Base-by-base conservation (phyloP, 306 rosid genomes). In the Medicago ruthenica region DNA sequence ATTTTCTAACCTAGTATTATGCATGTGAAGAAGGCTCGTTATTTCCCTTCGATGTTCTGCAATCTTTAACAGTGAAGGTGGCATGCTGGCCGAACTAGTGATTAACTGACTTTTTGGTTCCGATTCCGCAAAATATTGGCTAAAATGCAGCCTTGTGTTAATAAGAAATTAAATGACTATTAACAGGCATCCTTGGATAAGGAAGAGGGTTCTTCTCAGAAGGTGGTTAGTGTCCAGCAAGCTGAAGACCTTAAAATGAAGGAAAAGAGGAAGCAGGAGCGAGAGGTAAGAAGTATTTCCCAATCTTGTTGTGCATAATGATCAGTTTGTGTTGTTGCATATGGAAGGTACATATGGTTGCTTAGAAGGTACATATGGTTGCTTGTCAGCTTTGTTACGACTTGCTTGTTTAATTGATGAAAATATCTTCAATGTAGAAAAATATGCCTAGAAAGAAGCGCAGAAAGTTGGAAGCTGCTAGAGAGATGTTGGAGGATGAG, bases 401-500 rank as follows among this genome's bases (percentile, higher is more conserved):
- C 37, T 34, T 34, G 37, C 37, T 4, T 34, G 3, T 34, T 57
- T 59, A 62, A 36, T 70, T 51, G 1, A 83, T 63, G 55, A n/a
- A 66, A 45, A 5, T 34, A 34, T 79, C 13, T 71, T 24, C 44
- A 74, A 85, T 77, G 70, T 83, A 95, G 99, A 95, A 87, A 88
- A 51, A 90, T 77, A 67, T 95, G 80, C 99, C 99, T 0, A 84
- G 99, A 70, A 95, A 88, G 89, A 86, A 92, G 83, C 97, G 99
- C 27, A 82, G 97, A 80, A 95, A 92, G 72, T 84, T 95, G 88
- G 99, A 96, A 86, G 99, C 98, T 8, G 91, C 92, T 65, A 83
- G 98, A 83, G 99, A 96, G 84, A 96, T 89, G 99, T 83, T 92
- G 83, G 97, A 92, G 74, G 93, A 91, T 2, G 93, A 92, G 61